Base-by-base conservation (phyloP, 106 monocot genomes). In the Dioscorea alata region DNA sequence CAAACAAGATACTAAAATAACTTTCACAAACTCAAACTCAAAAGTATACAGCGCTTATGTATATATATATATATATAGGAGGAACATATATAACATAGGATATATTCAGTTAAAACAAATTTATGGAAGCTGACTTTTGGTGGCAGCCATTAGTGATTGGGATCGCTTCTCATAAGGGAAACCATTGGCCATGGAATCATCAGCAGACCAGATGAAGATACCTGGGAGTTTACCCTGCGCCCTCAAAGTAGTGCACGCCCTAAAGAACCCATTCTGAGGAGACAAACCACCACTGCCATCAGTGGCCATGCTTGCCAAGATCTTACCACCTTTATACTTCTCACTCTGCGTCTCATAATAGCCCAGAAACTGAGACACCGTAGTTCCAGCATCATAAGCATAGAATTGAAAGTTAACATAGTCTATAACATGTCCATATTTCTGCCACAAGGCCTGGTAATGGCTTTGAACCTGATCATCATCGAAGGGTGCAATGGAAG, bases 401-500 rank as follows among this genome's bases (percentile, higher is more conserved):
- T 86, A 83, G 82, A 86, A 86, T 59, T 86, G 85, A 67, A 78
- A 86, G 65, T 86, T 86, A 20, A 85, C 81, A 17, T 72, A 81
- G 74, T 86, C 81, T 63, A 86, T 82, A 15, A 73, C 62, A 18
- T 50, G 12, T 3, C 63, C 34, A 19, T 79, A 74, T 14, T 69
- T 58, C 15, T 22, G 20, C 79, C 79, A 79, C 49, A 79, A 49
- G 8, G 75, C 60, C n/a, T 53, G 14, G 66, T 81, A 81, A 51
- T 67, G 48, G 12, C 16, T 60, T 20, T 71, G 68, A 13, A 79
- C 68, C 2, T 42, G 42, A 5, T 42, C 42, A 42, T 24, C 65
- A 1, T 71, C 71, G 51, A 21, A 81, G 4, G 81, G 81, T 42
- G 80, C 79, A 25, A 79, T 79, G 7, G 54, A 54, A 54, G 54